These are phyloP conservation scores for Rubia tinctorum DNA, from an alignment of 305 asterid species.

Conservation along the genomic window DNA sequence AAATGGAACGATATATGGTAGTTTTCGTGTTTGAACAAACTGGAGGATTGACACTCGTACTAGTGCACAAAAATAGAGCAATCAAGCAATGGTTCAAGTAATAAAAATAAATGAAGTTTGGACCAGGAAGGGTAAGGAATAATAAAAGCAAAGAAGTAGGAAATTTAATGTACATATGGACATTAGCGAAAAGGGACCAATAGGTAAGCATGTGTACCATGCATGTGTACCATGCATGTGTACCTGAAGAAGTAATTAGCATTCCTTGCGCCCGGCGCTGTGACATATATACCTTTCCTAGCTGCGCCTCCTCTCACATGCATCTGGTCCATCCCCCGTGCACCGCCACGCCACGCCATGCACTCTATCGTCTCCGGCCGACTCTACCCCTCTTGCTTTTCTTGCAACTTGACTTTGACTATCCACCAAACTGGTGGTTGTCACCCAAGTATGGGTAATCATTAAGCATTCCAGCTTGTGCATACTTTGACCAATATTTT, in stretches of 20 bases:
- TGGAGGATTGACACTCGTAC: neutral
- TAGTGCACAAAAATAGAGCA: conserved; percentile 3
- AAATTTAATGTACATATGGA: neutral
- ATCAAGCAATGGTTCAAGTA: conserved; percentile 9
- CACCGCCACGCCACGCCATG: neutral
- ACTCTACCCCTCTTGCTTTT: neutral
- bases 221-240: conserved; percentile 20
- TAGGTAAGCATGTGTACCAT: neutral
- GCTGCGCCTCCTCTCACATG: conserved; percentile 23
- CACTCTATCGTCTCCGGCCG: neutral
- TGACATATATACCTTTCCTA: conserved; percentile 9
- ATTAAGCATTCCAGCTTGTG: too few relatives aligned
- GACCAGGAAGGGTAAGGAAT: conserved; percentile 13
- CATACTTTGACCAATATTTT: too few relatives aligned
- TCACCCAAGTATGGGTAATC: neutral
- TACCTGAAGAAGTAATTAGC: conserved; percentile 7
- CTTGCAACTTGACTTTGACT: conserved; percentile 13
- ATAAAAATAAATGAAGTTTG: conserved; percentile 7
- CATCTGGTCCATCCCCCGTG: conserved; percentile 25
- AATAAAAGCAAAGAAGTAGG: conserved; percentile 3
- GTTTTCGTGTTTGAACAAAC: too few relatives aligned
- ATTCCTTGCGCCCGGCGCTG: conserved; percentile 8
- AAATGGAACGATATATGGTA: too few relatives aligned
- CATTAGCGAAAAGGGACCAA: conserved; percentile 19
- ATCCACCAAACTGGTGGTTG: neutral